Percentiles rank a stretch among this genome's conserved stretches.
phyloP scores from a whole-genome alignment of 495 filamentous ascomycete genomes.

The Penicillium pancosmium region DNA sequence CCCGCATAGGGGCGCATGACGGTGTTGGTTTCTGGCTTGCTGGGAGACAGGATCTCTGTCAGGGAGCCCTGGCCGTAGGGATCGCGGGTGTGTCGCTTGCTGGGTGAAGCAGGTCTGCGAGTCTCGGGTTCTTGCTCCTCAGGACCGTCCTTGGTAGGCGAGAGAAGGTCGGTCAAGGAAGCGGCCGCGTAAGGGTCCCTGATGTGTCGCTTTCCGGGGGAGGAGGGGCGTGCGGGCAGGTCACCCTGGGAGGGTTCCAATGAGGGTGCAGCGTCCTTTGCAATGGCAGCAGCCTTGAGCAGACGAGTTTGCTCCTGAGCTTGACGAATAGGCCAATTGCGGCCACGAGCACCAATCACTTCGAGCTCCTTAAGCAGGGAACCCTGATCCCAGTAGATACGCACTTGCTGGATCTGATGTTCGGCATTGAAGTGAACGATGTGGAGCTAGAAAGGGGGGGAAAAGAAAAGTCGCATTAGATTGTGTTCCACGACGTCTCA shows the following conservation, averaged over 20 bases:
- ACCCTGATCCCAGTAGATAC: slow-evolving; percentile 93
- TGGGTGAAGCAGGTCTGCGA: slow-evolving; percentile 13
- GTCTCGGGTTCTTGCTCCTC: neutral
- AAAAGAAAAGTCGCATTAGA: slow-evolving; percentile 15
- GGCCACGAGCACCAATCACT: slow-evolving; percentile 84
- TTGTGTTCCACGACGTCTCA: slow-evolving; percentile 14
- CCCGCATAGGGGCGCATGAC: slow-evolving; percentile 42
- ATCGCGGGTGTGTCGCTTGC: slow-evolving; percentile 28
- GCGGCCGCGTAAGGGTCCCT: slow-evolving; percentile 77
- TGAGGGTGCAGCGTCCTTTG: slow-evolving; percentile 19
- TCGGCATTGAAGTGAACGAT: slow-evolving; percentile 80
- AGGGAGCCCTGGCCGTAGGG: slow-evolving; percentile 30
- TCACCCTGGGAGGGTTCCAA: slow-evolving; percentile 16
- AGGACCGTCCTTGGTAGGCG: slow-evolving; percentile 37
- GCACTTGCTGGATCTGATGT: slow-evolving; percentile 79
- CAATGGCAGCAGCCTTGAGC: slow-evolving; percentile 53
- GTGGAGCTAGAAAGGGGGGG: slow-evolving; percentile 65
- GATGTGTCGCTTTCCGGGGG: slow-evolving; percentile 53
- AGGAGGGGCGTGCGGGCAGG: slow-evolving; percentile 49
- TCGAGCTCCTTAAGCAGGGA: slow-evolving; percentile 91
- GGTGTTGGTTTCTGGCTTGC: slow-evolving; percentile 19
- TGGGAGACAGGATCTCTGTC: slow-evolving; percentile 30
- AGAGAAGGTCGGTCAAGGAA: slow-evolving; percentile 46
- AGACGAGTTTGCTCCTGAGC: slow-evolving; percentile 80
- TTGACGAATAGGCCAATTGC: slow-evolving; percentile 93